Conservation (phyloP, 208 protist species). For the Wallacemonas sp. region DNA sequence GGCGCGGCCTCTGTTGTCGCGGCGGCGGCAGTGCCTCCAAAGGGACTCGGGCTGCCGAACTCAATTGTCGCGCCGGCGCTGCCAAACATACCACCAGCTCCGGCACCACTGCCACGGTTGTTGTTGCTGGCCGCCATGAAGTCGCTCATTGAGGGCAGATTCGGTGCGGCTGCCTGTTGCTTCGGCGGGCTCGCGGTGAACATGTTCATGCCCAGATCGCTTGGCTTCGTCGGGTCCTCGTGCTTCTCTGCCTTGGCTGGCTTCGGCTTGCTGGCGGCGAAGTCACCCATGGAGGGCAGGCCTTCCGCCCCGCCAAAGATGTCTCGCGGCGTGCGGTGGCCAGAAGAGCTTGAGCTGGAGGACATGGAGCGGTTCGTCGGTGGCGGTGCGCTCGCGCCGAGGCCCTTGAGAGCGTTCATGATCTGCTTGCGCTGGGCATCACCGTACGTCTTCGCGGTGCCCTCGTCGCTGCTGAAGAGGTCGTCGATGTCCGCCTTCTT, state of each 20-base stretch:
- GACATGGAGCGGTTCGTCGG: slow-evolving; percentile 25
- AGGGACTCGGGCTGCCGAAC: slow-evolving; percentile 8
- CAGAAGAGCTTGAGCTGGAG: slow-evolving; percentile 37
- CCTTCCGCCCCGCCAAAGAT: slow-evolving; percentile 36
- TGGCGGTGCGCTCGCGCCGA: slow-evolving; percentile 20
- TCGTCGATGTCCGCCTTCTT: slow-evolving; percentile 35
- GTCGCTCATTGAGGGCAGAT: slow-evolving; percentile 7
- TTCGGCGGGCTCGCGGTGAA: slow-evolving; percentile 27
- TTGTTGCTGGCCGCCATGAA: slow-evolving; percentile 17
- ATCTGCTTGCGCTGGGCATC: slow-evolving; percentile 55
- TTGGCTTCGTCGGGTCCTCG: slow-evolving; percentile 37
- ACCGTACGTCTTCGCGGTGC: slow-evolving; percentile 19
- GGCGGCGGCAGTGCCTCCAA: background rate
- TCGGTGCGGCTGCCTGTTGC: background rate
- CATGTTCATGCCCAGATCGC: slow-evolving; percentile 57
- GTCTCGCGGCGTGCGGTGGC: slow-evolving; percentile 33
- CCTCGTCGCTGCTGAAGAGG: slow-evolving; percentile 34
- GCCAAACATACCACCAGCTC: background rate
- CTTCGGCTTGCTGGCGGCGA: slow-evolving; percentile 22
- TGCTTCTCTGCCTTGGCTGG: slow-evolving; percentile 13
- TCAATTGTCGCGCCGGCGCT: background rate
- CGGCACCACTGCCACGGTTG: background rate
- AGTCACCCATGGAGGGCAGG: slow-evolving; percentile 65
- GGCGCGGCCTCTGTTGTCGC: background rate
- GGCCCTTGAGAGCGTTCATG: slow-evolving; percentile 36